Evolutionary conservation across 106 monocot genomes (phyloP).

Genomic region (Agapanthus africanus): DNA sequence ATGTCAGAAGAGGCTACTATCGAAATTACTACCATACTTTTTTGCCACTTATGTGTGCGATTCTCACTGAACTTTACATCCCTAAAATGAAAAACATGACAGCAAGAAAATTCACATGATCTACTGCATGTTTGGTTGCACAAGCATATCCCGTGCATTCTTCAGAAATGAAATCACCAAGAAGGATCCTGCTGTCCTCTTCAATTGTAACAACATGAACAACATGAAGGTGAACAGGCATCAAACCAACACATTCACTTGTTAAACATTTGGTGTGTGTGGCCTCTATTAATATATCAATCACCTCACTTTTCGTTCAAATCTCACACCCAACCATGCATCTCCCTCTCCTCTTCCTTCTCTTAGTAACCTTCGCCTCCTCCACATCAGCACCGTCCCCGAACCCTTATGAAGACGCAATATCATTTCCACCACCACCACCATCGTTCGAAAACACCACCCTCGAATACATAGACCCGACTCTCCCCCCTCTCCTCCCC

Average conservation of each 20-base stretch:
- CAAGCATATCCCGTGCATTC: background rate
- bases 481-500: slow-evolving; percentile 21
- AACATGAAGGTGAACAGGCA: background rate
- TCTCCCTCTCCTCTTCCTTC: slow-evolving; percentile 1
- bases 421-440: background rate
- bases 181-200: background rate
- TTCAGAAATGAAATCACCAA: background rate
- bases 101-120: background rate
- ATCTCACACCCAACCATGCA: background rate
- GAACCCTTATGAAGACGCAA: background rate
- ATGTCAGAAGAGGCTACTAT: no score
- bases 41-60: no score
- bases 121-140: background rate
- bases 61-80: no score
- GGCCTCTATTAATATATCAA: background rate
- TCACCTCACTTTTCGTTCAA: background rate
- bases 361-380: background rate
- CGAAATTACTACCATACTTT: no score
- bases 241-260: background rate
- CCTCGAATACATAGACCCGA: slow-evolving; percentile 21
- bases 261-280: background rate
- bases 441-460: background rate
- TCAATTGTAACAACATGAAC: background rate
- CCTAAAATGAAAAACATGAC: background rate
- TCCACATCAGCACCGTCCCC: background rate